These are phyloP conservation scores for Gnomoniopsis sp. DNA, from an alignment of 2,329 filamentous ascomycete species.

Conservation along the genomic window DNA sequence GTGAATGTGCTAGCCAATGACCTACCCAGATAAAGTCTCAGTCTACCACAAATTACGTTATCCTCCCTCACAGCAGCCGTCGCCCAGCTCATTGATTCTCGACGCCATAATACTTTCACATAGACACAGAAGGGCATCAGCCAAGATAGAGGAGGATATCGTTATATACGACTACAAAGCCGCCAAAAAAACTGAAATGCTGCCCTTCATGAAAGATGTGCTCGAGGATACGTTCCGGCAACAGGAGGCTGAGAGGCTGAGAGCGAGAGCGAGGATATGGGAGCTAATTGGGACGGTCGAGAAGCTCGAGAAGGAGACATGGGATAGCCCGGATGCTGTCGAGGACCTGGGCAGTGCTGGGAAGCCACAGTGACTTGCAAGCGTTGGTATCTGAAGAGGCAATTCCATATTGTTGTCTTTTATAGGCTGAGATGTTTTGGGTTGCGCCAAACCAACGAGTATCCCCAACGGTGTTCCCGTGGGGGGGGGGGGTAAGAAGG, in stretches of 20 bases:
- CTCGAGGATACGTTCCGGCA: conserved; percentile 33
- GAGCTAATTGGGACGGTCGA: conserved; percentile 57
- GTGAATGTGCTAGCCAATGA: conserved; percentile 61
- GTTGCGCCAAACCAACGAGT: too few relatives aligned
- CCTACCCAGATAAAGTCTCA: conserved; percentile 75
- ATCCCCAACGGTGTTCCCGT: too few relatives aligned
- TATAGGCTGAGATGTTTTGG: too few relatives aligned
- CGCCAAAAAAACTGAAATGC: conserved; percentile 35
- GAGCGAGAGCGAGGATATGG: conserved; percentile 50
- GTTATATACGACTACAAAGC: conserved; percentile 66
- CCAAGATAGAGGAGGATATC: conserved; percentile 73
- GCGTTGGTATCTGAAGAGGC: neutral
- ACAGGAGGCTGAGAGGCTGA: conserved; percentile 54
- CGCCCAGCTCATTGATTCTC: conserved; percentile 53
- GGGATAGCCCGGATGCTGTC: conserved; percentile 68
- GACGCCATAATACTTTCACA: conserved; percentile 72
- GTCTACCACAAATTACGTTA: conserved; percentile 74
- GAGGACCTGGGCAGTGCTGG: conserved; percentile 60
- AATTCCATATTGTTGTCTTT: neutral
- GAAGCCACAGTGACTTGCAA: neutral
- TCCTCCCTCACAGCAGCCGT: conserved; percentile 39
- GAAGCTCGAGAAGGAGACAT: conserved; percentile 66
- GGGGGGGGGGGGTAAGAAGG: too few relatives aligned
- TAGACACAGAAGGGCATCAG: conserved; percentile 66
- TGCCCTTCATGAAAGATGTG: conserved; percentile 37